Evolutionary conservation across 306 rosid genomes (phyloP).

Genomic region (Medicago truncatula): DNA sequence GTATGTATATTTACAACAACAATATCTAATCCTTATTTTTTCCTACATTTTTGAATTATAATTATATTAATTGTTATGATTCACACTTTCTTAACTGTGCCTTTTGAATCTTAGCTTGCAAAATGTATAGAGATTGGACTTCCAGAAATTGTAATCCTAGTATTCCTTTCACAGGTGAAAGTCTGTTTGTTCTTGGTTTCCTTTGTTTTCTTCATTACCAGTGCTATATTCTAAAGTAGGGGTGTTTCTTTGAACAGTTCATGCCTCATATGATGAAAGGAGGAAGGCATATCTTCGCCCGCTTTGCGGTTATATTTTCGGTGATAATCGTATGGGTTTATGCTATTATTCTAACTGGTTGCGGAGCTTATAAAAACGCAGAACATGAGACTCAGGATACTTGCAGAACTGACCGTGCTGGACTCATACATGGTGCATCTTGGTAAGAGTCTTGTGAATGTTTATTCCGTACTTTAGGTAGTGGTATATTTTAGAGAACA

Average conservation of each 20-base stretch:
- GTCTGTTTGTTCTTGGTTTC: background rate
- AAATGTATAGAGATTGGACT: constrained; percentile 94
- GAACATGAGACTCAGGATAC: constrained; percentile 60
- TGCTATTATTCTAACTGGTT: constrained; percentile 84
- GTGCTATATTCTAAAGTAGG: constrained; percentile 13
- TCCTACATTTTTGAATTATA: constrained; percentile 9
- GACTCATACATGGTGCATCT: constrained; percentile 79
- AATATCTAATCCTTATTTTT: constrained; percentile 5
- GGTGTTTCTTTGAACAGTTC: constrained; percentile 66
- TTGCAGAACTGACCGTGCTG: constrained; percentile 96
- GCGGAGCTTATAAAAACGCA: constrained; percentile 84
- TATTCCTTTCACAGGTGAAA: constrained; percentile 81
- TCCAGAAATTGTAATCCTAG: constrained; percentile 74
- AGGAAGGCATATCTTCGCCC: constrained; percentile 59
- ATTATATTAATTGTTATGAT: constrained; percentile 7
- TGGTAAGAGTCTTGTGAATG: constrained; percentile 60
- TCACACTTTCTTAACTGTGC: constrained; percentile 20
- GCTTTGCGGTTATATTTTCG: constrained; percentile 89
- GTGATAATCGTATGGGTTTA: constrained; percentile 83
- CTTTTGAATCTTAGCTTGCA: constrained; percentile 66
- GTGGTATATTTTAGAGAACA: background rate
- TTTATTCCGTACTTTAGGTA: background rate
- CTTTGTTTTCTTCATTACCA: background rate
- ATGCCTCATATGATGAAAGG: constrained; percentile 75
- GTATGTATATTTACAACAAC: constrained; percentile 50